Evolutionary conservation across 1,284 basidiomycete genomes (phyloP), one percentile per base, ranked within the genome.

Genomic region (Boletus holoroseus): DNA sequence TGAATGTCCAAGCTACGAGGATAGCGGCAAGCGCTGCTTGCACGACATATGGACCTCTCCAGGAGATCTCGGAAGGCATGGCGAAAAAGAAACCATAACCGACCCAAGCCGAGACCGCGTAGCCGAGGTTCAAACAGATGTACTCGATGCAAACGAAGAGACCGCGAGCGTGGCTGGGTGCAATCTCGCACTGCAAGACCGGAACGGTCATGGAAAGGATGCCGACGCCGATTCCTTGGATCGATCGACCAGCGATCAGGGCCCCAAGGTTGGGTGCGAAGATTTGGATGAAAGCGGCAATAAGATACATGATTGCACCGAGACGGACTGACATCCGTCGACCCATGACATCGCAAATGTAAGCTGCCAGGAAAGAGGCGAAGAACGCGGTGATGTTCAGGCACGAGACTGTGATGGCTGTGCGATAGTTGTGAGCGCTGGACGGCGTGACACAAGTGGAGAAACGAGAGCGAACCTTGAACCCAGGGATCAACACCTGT

Each of bases 121-220:
- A 79, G 15, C 78, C 77, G 24, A 67, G 50, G 58, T 79, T 79
- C 18, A 79, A 65, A 51, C 72, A 79, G 44, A 78, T 62, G 55
- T 79, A 78, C 51, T 79, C 78, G 61, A 79, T 75, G 18, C 72
- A 70, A 51, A 76, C 73, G 57, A 80, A 76, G 31, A 75, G 67
- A 28, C 78, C 77, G 27, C 77, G 74, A n/a, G 72, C 67, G 53
- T 77, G 71, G 3, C 71, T 70, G 1, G 78, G 78, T 2, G 78
- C 76, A 40, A 79, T 80, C 59, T 79, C 78, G 60, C 76, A 76
- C 58, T 78, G 78, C 53, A 75, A 68, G 57, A 77, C 65, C 0
- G 77, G 75, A 22, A 77, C 76, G 2, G 75, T 76, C 73, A 77
- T 78, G 47, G 76, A 78, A 38, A 79, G 67, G 41, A 78, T 73